Evolutionary conservation across 257 asterid genomes (phyloP).

Genomic region (Rauvolfia tetraphylla): DNA sequence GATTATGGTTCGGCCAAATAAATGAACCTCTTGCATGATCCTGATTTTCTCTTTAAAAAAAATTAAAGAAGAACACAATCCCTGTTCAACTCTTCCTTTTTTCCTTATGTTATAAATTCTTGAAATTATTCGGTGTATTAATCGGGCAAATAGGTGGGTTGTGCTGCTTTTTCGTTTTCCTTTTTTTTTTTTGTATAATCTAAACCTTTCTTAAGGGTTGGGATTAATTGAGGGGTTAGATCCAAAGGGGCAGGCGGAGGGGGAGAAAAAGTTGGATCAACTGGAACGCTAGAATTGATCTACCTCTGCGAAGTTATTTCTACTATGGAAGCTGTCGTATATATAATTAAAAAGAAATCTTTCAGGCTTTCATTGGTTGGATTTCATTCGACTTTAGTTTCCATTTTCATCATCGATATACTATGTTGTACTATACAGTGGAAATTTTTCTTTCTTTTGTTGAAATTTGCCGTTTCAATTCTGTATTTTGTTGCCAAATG

Average conservation of each 20-base stretch:
- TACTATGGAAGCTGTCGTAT: background rate
- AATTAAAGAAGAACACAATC: background rate
- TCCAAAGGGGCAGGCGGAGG: background rate
- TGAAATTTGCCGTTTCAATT: too few species aligned
- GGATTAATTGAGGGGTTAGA: background rate
- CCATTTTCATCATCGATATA: too few species aligned
- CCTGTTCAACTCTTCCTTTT: background rate
- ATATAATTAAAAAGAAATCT: background rate
- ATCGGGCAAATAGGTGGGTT: background rate
- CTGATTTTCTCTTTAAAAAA: background rate
- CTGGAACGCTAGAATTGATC: background rate
- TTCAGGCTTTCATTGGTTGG: background rate
- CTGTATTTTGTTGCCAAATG: too few species aligned
- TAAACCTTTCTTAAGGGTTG: background rate
- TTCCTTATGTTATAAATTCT: background rate
- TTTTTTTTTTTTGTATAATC: background rate
- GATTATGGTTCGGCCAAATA: background rate
- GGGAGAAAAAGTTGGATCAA: background rate
- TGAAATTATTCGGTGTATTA: constrained; percentile 9
- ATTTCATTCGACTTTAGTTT: too few species aligned
- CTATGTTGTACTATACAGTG: too few species aligned
- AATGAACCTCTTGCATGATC: background rate
- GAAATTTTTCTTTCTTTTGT: too few species aligned
- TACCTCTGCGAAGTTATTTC: background rate
- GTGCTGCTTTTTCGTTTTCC: background rate